A percentile compares a stretch with the other conserved stretches of the same genome.
phyloP scores from a whole-genome alignment of 1,284 basidiomycete species.

The Boletus holoroseus region DNA sequence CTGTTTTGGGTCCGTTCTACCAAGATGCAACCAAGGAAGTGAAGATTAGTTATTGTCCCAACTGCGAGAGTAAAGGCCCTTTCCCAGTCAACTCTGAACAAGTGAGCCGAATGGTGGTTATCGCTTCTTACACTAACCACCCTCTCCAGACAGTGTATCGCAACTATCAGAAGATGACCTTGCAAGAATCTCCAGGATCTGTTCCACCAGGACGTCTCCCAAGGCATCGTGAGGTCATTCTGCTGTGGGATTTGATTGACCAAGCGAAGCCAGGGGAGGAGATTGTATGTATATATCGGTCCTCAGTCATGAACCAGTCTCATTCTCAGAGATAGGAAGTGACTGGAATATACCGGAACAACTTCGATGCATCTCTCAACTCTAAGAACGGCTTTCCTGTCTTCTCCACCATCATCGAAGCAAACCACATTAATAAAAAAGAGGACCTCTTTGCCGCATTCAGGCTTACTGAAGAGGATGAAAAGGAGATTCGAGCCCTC shows the following conservation, averaged over 20 bases:
- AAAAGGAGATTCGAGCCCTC: constrained; percentile 82
- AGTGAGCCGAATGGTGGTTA: constrained; percentile 36
- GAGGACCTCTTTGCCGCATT: constrained; percentile 94
- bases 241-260: constrained; percentile 98
- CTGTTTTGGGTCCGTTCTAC: constrained; percentile 92
- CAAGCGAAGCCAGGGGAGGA: constrained; percentile 98
- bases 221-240: constrained; percentile 92
- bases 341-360: constrained; percentile 97
- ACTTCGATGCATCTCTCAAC: constrained; percentile 97
- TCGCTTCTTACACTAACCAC: neutral
- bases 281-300: constrained; percentile 56
- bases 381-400: constrained; percentile 99
- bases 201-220: constrained; percentile 97
- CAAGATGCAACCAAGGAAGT: constrained; percentile 96
- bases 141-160: constrained; percentile 87
- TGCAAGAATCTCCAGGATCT: constrained; percentile 98
- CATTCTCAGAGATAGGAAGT: constrained; percentile 60
- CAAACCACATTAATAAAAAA: constrained; percentile 97
- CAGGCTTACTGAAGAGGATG: constrained; percentile 94
- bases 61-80: constrained; percentile 91
- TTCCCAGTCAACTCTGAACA: constrained; percentile 97
- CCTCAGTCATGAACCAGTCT: constrained; percentile 7
- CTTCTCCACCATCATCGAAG: constrained; percentile 96
- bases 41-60: constrained; percentile 89
- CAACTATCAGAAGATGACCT: constrained; percentile 98